A percentile compares a stretch with the other conserved stretches of the same genome.
These are phyloP conservation scores for Ustulina deusta DNA, from an alignment of 2,329 filamentous ascomycete species.

Conservation along the genomic window DNA sequence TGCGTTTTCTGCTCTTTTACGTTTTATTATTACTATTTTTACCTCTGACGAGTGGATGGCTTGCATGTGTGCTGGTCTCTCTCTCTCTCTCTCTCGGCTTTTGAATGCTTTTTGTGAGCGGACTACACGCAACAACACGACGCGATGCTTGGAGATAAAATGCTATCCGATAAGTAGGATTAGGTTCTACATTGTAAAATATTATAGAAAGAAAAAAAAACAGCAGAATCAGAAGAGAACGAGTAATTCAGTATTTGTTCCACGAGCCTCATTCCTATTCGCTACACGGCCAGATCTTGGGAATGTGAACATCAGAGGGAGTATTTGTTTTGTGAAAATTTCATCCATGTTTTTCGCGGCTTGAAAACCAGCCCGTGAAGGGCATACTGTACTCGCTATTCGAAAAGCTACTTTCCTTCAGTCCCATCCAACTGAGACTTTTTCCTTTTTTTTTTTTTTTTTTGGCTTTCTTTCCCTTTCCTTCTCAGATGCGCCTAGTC, in stretches of 20 bases:
- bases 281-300: background rate
- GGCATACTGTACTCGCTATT: slow-evolving; percentile 3
- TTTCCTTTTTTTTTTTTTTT: background rate
- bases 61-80: slow-evolving; percentile 5
- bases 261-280: background rate
- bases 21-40: background rate
- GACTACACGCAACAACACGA: background rate
- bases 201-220: slow-evolving; percentile 17
- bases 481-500: slow-evolving; percentile 19
- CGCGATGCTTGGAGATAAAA: slow-evolving; percentile 26
- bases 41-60: slow-evolving; percentile 21
- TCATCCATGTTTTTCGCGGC: background rate
- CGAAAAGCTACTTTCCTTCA: background rate
- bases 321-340: background rate
- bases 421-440: background rate
- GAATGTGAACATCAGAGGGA: background rate
- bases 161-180: slow-evolving; percentile 20
- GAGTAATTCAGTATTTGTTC: slow-evolving; percentile 6
- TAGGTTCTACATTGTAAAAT: slow-evolving; percentile 11
- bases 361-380: background rate
- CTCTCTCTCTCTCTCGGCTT: background rate
- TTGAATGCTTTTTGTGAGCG: background rate
- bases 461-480: background rate
- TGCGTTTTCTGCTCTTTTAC: background rate
- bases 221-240: background rate